Conservation (phyloP, 2,329 filamentous ascomycete genomes). For the Alternaria rosae region DNA sequence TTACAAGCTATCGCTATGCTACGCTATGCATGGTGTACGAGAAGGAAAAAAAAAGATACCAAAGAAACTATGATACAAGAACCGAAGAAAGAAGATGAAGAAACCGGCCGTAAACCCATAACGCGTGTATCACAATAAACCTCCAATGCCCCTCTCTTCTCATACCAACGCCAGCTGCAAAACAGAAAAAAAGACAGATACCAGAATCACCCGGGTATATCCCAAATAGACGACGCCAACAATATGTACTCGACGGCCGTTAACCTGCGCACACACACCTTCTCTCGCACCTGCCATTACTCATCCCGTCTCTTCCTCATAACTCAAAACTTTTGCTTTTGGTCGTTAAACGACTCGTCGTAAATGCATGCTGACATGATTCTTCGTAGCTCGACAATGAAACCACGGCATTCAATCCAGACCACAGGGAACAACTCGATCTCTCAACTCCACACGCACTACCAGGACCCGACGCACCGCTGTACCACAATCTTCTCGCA, state of each 20-base stretch:
- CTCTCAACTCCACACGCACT: constrained; percentile 79
- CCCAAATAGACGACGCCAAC: constrained; percentile 15
- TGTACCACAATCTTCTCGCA: constrained; percentile 78
- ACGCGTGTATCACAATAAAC: background rate
- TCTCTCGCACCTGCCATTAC: constrained; percentile 18
- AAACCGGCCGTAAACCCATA: constrained; percentile 10
- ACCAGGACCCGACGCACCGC: constrained; percentile 68
- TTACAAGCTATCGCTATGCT: constrained; percentile 13
- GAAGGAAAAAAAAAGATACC: background rate
- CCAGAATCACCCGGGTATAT: constrained; percentile 15
- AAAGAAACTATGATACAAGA: constrained; percentile 13
- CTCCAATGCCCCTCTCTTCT: background rate
- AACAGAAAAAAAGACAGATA: background rate
- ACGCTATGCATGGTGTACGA: constrained; percentile 1
- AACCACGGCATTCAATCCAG: constrained; percentile 74
- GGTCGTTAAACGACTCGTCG: constrained; percentile 2
- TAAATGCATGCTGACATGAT: constrained; percentile 26
- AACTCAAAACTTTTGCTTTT: constrained; percentile 2
- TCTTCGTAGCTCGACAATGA: constrained; percentile 59
- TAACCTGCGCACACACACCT: background rate
- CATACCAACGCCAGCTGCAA: background rate
- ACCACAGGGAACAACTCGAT: constrained; percentile 88
- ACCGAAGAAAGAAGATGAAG: background rate
- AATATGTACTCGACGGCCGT: constrained; percentile 13
- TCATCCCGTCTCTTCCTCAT: background rate